Evolutionary conservation across 2,329 filamentous ascomycete species (phyloP).

Genomic region (Hypoxylon rubiginosum): DNA sequence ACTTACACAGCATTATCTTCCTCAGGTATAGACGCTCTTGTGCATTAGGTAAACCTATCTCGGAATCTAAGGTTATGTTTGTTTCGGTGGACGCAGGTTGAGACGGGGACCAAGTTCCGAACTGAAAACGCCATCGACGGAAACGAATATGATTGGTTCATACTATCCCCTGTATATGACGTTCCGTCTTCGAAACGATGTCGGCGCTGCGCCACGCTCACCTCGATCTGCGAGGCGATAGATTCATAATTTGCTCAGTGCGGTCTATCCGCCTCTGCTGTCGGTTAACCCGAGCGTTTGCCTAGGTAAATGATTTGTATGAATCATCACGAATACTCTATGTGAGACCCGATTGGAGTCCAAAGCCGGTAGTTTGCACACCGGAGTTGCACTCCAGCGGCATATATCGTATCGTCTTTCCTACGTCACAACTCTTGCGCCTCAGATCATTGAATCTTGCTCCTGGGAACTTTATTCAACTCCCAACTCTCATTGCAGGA

Average conservation of each 20-base stretch:
- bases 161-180: slow-evolving; percentile 13
- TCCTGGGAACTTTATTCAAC: background rate
- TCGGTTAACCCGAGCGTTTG: background rate
- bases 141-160: slow-evolving; percentile 9
- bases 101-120: slow-evolving; percentile 18
- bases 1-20: slow-evolving; percentile 10
- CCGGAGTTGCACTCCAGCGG: slow-evolving; percentile 12
- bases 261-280: slow-evolving; percentile 1
- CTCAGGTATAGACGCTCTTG: background rate
- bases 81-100: slow-evolving; percentile 10
- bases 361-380: background rate
- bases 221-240: slow-evolving; percentile 1
- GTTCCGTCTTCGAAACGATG: background rate
- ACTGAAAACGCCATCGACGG: slow-evolving; percentile 20
- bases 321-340: slow-evolving; percentile 1
- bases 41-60: slow-evolving; percentile 17
- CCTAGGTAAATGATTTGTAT: slow-evolving; percentile 4
- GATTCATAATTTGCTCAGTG: slow-evolving; percentile 6
- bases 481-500: background rate
- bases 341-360: slow-evolving; percentile 7
- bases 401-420: slow-evolving; percentile 16
- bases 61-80: slow-evolving; percentile 5
- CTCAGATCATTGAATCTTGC: background rate
- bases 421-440: slow-evolving; percentile 19
- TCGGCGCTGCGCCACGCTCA: slow-evolving; percentile 8